These are phyloP conservation scores for Linum usitatissimum DNA, from an alignment of 345 rosid species.

Conservation along the genomic window DNA sequence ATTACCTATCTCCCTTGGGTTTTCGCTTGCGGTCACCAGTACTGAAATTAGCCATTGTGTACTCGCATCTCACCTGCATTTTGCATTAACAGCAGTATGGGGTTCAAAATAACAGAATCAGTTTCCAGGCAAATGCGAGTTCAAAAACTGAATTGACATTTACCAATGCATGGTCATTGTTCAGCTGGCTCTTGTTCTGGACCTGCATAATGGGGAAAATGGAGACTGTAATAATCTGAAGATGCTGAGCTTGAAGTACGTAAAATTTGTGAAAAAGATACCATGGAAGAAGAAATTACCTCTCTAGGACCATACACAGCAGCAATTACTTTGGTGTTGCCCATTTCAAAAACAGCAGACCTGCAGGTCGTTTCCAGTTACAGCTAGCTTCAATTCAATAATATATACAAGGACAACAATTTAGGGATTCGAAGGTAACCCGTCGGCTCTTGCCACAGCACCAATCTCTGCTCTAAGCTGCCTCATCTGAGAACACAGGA, in stretches of 20 bases:
- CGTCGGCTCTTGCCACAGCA: conserved; percentile 65
- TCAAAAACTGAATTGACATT: neutral
- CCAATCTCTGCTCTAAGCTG: conserved; percentile 83
- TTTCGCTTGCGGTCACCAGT: conserved; percentile 83
- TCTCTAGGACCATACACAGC: conserved; percentile 96
- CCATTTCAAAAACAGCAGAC: conserved; percentile 92
- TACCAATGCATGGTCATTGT: conserved; percentile 66
- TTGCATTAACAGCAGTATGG: neutral
- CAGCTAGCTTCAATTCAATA: neutral
- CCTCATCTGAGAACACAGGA: conserved; percentile 46
- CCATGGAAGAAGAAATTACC: conserved; percentile 25
- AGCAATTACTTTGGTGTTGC: conserved; percentile 89
- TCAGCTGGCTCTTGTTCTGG: conserved; percentile 68
- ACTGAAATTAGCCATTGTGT: conserved; percentile 93
- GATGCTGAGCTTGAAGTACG: neutral
- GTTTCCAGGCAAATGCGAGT: neutral
- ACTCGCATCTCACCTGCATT: conserved; percentile 72
- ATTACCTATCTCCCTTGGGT: conserved; percentile 76
- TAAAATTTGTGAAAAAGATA: neutral
- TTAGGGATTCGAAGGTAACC: conserved; percentile 27
- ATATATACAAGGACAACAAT: neutral
- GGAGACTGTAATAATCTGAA: neutral
- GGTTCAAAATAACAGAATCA: neutral
- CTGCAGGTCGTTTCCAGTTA: conserved; percentile 19
- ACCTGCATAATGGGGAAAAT: conserved; percentile 30